Percentiles rank a stretch among this genome's conserved stretches.
phyloP scores from a whole-genome alignment of 2,329 filamentous ascomycete species.

The Verticillium albo-atrum region DNA sequence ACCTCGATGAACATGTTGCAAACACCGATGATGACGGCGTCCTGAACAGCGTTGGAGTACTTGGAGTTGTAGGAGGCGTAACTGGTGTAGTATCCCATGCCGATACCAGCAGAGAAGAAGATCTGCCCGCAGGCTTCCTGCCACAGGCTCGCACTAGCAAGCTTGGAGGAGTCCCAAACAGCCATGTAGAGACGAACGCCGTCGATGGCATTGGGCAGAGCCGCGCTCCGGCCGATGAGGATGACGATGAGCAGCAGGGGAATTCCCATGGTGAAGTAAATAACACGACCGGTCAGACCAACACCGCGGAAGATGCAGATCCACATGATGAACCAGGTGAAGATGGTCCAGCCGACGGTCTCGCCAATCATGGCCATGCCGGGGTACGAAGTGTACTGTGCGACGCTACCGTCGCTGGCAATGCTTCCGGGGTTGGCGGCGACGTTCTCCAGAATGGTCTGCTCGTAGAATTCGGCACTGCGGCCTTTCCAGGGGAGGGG shows the following conservation, averaged over 20 bases:
- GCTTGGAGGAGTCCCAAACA: slow-evolving; percentile 36
- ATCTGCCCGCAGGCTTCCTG: slow-evolving; percentile 48
- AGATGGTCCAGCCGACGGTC: slow-evolving; percentile 48
- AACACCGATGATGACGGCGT: slow-evolving; percentile 47
- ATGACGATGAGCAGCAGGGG: slow-evolving; percentile 51
- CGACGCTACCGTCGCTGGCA: slow-evolving; percentile 24
- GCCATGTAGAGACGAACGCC: slow-evolving; percentile 40
- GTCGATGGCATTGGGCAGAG: slow-evolving; percentile 44
- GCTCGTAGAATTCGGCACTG: slow-evolving; percentile 36
- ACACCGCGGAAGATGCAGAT: slow-evolving; percentile 54
- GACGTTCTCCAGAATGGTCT: slow-evolving; percentile 4
- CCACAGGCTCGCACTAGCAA: slow-evolving; percentile 44
- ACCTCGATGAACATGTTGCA: slow-evolving; percentile 51
- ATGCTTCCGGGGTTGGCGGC: slow-evolving; percentile 25
- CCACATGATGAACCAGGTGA: slow-evolving; percentile 54
- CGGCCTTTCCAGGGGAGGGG: slow-evolving; percentile 45
- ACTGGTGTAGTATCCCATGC: slow-evolving; percentile 51
- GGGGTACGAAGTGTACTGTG: slow-evolving; percentile 39
- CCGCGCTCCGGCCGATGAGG: slow-evolving; percentile 43
- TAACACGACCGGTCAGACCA: slow-evolving; percentile 47
- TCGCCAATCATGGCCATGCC: slow-evolving; percentile 42
- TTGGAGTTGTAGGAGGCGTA: slow-evolving; percentile 52
- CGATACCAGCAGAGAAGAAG: slow-evolving; percentile 22
- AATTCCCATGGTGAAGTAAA: slow-evolving; percentile 53
- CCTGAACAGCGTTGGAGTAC: slow-evolving; percentile 49